These are phyloP conservation scores for Collybiopsis confluens DNA, from an alignment of 768 basidiomycete species.

Conservation along the genomic window DNA sequence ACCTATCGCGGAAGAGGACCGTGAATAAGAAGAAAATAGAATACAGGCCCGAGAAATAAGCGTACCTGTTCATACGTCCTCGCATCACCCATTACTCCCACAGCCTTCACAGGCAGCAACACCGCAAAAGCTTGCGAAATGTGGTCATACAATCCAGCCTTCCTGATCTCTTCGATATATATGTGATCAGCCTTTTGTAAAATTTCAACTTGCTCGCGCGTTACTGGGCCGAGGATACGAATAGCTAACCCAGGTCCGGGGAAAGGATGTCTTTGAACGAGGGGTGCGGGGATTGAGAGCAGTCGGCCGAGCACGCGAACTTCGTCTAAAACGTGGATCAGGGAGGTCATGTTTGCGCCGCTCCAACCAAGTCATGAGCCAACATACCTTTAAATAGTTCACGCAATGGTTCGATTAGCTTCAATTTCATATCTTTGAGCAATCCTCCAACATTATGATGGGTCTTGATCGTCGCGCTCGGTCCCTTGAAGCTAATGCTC, in stretches of 20 bases:
- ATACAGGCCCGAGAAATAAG: slow-evolving; percentile 4
- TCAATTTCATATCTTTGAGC: slow-evolving; percentile 96
- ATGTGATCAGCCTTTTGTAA: slow-evolving; percentile 90
- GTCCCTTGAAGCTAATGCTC: slow-evolving; percentile 98
- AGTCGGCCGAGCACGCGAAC: slow-evolving; percentile 90
- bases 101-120: slow-evolving; percentile 89
- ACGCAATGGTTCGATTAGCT: slow-evolving; percentile 94
- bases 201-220: slow-evolving; percentile 86
- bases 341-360: background rate
- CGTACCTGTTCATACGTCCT: slow-evolving; percentile 91
- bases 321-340: slow-evolving; percentile 59
- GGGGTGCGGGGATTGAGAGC: slow-evolving; percentile 84
- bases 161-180: slow-evolving; percentile 97
- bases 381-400: slow-evolving; percentile 94
- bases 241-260: slow-evolving; percentile 98
- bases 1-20: slow-evolving; percentile 43
- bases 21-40: slow-evolving; percentile 7
- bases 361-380: background rate
- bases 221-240: slow-evolving; percentile 95
- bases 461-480: slow-evolving; percentile 98
- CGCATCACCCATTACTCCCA: slow-evolving; percentile 96
- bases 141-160: slow-evolving; percentile 85
- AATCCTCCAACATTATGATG: slow-evolving; percentile 99
- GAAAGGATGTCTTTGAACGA: slow-evolving; percentile 97
- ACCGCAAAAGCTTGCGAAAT: slow-evolving; percentile 98